These are phyloP conservation scores for Fusarium metavorans DNA, from an alignment of 2,329 filamentous ascomycete species.

Conservation along the genomic window DNA sequence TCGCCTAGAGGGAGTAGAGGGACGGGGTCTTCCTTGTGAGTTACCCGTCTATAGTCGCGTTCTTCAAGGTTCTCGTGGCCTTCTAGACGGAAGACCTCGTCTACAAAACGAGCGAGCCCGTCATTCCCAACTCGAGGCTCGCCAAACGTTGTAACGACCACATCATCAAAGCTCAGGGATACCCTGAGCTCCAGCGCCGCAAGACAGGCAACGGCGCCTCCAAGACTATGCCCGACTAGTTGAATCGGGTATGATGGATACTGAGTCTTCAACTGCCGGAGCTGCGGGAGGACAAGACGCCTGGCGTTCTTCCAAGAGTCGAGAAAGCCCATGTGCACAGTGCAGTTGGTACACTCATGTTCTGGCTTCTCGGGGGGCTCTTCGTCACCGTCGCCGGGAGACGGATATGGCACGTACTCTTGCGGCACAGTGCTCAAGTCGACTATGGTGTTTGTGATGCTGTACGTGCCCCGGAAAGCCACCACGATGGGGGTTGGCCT, in stretches of 20 bases:
- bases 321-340: slow-evolving; percentile 92
- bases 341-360: slow-evolving; percentile 83
- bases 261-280: slow-evolving; percentile 68
- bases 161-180: slow-evolving; percentile 78
- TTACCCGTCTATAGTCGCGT: slow-evolving; percentile 78
- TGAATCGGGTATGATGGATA: slow-evolving; percentile 80
- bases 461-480: slow-evolving; percentile 95
- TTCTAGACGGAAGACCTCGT: slow-evolving; percentile 62
- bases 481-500: slow-evolving; percentile 72
- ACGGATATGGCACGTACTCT: slow-evolving; percentile 88
- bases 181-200: slow-evolving; percentile 83
- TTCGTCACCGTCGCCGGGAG: slow-evolving; percentile 58
- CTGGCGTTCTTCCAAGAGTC: slow-evolving; percentile 85
- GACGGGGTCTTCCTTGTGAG: slow-evolving; percentile 88
- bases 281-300: slow-evolving; percentile 73
- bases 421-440: slow-evolving; percentile 92
- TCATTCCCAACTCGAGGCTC: slow-evolving; percentile 78
- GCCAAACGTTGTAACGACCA: slow-evolving; percentile 90
- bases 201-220: slow-evolving; percentile 90
- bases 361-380: slow-evolving; percentile 51
- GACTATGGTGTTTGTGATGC: slow-evolving; percentile 88
- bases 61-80: slow-evolving; percentile 48
- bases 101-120: slow-evolving; percentile 66
- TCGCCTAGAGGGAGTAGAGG: slow-evolving; percentile 86
- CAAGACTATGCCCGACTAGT: slow-evolving; percentile 90